Percentiles rank a stretch among this genome's conserved stretches.
Evolutionary conservation across 306 rosid species (phyloP).

Genomic region (Begonia peltatifolia): DNA sequence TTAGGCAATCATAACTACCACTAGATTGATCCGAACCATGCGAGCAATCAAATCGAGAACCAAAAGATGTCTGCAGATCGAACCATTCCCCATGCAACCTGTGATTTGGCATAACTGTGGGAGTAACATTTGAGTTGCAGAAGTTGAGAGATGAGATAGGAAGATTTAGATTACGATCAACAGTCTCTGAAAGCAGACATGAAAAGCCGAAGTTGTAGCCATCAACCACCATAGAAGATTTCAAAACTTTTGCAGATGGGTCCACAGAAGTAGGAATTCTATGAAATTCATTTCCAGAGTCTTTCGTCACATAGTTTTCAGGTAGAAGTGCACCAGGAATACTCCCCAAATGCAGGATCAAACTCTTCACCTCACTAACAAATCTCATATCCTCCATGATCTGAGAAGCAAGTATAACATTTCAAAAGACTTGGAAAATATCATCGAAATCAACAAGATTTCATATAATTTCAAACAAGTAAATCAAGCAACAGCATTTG

Average conservation of each 20-base stretch:
- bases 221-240: conserved; percentile 15
- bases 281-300: conserved; percentile 19
- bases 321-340: conserved; percentile 62
- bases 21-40: conserved; percentile 25
- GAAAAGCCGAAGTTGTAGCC: conserved; percentile 21
- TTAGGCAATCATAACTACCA: neutral
- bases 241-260: conserved; percentile 12
- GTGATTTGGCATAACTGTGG: conserved; percentile 18
- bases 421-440: too few species aligned
- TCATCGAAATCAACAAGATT: too few species aligned
- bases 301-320: conserved; percentile 39
- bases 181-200: conserved; percentile 21
- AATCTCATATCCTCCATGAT: conserved; percentile 58
- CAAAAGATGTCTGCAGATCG: conserved; percentile 22
- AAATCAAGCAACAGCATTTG: too few species aligned
- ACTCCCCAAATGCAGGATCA: conserved; percentile 54
- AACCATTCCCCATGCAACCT: conserved; percentile 15
- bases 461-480: neutral
- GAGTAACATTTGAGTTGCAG: neutral
- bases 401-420: conserved; percentile 23
- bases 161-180: conserved; percentile 7
- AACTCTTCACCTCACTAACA: conserved; percentile 53
- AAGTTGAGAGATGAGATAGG: too few species aligned
- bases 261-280: conserved; percentile 17
- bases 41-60: conserved; percentile 13